A percentile compares a stretch with the other conserved stretches of the same genome.
Evolutionary conservation across 768 basidiomycete species (phyloP).

Genomic region (Hericium coralloides): DNA sequence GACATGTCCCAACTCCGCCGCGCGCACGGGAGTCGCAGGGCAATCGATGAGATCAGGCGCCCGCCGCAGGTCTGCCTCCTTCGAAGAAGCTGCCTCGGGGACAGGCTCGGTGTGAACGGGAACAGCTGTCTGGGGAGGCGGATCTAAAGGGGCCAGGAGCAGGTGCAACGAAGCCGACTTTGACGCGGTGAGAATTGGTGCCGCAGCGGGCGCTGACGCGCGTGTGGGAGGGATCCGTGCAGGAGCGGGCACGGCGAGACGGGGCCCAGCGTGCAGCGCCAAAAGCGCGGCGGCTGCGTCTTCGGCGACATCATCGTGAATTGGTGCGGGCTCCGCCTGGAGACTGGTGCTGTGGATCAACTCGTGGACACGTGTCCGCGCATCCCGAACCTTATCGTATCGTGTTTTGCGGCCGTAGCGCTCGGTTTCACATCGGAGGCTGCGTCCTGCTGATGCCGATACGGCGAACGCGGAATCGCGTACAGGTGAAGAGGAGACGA

Average conservation of each 20-base stretch:
- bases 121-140: not conserved
- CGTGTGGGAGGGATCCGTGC: not conserved
- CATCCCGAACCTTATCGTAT: not conserved
- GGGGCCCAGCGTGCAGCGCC: conserved; percentile 9
- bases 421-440: not conserved
- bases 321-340: no score
- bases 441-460: not conserved
- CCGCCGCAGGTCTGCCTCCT: not conserved
- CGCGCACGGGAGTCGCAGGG: no score
- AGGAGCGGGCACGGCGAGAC: not conserved
- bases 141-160: not conserved
- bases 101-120: not conserved
- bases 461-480: conserved; percentile 7
- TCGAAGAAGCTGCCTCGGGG: not conserved
- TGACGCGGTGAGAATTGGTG: not conserved
- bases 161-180: not conserved
- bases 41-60: conserved; percentile 1
- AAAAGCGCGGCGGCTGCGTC: conserved; percentile 12
- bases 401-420: not conserved
- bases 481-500: conserved; percentile 9
- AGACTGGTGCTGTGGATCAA: not conserved
- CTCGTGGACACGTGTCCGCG: not conserved
- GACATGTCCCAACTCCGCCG: not conserved
- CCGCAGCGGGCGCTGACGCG: not conserved
- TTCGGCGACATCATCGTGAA: not conserved